A percentile compares a stretch with the other conserved stretches of the same genome.
Conservation (phyloP, 257 asterid genomes). For the Petunia secreta region DNA sequence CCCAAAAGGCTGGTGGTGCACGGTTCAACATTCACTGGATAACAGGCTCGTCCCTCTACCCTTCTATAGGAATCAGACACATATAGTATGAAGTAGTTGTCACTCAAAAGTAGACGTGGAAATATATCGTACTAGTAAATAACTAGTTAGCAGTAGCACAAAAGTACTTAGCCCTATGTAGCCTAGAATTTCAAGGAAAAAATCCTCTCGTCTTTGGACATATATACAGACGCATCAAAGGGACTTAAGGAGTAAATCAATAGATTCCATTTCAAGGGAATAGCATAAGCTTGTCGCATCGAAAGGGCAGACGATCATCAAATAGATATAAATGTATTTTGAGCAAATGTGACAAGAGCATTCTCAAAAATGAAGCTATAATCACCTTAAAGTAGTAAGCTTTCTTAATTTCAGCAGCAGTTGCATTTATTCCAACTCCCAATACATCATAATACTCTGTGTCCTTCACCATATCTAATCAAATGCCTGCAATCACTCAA, state of each 20-base stretch:
- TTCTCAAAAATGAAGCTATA: not conserved
- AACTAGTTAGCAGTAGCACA: not conserved
- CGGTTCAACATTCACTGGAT: too few relatives aligned
- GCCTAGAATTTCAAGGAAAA: not conserved
- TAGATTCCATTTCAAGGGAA: not conserved
- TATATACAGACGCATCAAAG: not conserved
- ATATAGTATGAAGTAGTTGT: not conserved
- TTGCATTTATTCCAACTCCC: constrained; percentile 68
- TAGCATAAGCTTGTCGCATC: not conserved
- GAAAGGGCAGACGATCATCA: not conserved
- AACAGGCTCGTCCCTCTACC: too few relatives aligned
- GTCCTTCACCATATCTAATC: constrained; percentile 61
- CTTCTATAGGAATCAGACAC: not conserved
- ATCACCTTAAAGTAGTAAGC: constrained; percentile 80
- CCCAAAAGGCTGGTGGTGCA: too few relatives aligned
- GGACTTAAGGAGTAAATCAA: not conserved
- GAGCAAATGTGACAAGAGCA: not conserved
- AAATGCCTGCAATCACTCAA: constrained; percentile 18
- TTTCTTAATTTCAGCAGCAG: constrained; percentile 67
- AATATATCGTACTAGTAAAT: not conserved
- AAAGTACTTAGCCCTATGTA: not conserved
- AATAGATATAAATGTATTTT: not conserved
- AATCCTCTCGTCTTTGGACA: not conserved
- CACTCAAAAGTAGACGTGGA: not conserved
- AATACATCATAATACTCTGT: constrained; percentile 68